These are phyloP conservation scores for Stentor roeselii DNA, from an alignment of 73 alveolate species.

Conservation along the genomic window DNA sequence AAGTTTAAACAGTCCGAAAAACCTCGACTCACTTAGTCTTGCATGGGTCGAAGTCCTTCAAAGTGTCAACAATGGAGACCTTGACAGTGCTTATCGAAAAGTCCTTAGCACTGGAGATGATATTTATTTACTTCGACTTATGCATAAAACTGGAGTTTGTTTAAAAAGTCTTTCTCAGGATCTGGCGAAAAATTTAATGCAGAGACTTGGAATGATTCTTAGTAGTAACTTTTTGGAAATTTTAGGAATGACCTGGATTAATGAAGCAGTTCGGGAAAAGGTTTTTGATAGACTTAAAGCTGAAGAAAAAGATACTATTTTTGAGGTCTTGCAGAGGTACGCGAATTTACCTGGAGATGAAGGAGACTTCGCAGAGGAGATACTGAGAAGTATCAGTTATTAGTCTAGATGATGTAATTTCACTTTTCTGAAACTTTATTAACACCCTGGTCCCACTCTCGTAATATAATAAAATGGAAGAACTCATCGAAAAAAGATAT, in stretches of 20 bases:
- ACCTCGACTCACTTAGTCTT: neutral
- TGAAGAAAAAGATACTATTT: neutral
- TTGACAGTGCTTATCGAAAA: slow-evolving; percentile 11
- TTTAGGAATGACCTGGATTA: neutral
- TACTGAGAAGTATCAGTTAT: neutral
- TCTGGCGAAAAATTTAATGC: neutral
- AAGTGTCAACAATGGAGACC: neutral
- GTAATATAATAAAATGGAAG: too few relatives aligned
- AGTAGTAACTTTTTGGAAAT: neutral
- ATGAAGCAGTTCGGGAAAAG: neutral
- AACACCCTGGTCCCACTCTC: too few relatives aligned
- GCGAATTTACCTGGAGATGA: slow-evolving; percentile 22
- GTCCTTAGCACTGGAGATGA: slow-evolving; percentile 24
- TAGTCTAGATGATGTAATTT: neutral
- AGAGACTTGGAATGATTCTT: slow-evolving; percentile 8
- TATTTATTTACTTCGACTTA: slow-evolving; percentile 15
- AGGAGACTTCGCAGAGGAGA: neutral
- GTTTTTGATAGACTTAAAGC: neutral
- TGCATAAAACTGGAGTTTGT: slow-evolving; percentile 27
- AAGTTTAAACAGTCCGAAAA: neutral
- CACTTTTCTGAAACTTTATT: too few relatives aligned
- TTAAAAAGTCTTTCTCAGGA: neutral
- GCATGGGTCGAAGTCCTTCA: slow-evolving; percentile 12
- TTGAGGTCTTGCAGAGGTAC: neutral
- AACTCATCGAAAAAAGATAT: slow-evolving; percentile 15